phyloP scores from a whole-genome alignment of 2,329 filamentous ascomycete genomes.

The Bertia moriformis region DNA sequence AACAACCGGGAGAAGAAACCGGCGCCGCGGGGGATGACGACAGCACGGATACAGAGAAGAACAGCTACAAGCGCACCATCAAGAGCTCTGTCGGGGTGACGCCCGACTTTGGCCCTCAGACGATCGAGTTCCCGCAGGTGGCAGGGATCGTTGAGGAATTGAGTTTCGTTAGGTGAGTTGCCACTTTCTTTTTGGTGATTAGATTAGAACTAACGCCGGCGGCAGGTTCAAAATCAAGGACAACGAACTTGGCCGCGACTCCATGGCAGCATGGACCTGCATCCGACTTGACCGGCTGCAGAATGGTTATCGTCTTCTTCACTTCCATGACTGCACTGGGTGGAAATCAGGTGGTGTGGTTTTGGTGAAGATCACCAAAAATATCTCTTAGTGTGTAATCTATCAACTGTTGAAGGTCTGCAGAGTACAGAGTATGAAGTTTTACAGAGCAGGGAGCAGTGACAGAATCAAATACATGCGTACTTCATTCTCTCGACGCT shows the following conservation, averaged over 20 bases:
- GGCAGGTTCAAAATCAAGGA: constrained; percentile 56
- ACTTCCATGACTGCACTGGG: constrained; percentile 42
- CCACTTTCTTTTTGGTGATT: constrained; percentile 4
- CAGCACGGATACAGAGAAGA: background rate
- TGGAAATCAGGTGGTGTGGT: constrained; percentile 37
- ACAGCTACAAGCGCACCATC: background rate
- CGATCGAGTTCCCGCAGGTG: constrained; percentile 4
- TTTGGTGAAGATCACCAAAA: constrained; percentile 42
- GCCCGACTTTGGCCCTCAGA: background rate
- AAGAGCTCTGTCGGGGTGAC: background rate
- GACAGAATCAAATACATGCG: too few relatives aligned
- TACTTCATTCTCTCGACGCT: too few relatives aligned
- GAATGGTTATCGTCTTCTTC: constrained; percentile 44
- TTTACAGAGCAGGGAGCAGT: too few relatives aligned
- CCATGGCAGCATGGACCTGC: constrained; percentile 53
- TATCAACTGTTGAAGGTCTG: too few relatives aligned
- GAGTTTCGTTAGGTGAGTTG: constrained; percentile 1
- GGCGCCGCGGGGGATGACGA: background rate
- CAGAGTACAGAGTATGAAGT: too few relatives aligned
- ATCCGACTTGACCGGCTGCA: constrained; percentile 50
- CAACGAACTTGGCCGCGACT: constrained; percentile 45
- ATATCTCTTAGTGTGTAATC: constrained; percentile 1
- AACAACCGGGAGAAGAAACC: constrained; percentile 38
- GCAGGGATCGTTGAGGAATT: background rate
- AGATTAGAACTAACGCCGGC: background rate